Evolutionary conservation across 1,284 basidiomycete genomes (phyloP).

Genomic region (Microbotryum scabiosae): DNA sequence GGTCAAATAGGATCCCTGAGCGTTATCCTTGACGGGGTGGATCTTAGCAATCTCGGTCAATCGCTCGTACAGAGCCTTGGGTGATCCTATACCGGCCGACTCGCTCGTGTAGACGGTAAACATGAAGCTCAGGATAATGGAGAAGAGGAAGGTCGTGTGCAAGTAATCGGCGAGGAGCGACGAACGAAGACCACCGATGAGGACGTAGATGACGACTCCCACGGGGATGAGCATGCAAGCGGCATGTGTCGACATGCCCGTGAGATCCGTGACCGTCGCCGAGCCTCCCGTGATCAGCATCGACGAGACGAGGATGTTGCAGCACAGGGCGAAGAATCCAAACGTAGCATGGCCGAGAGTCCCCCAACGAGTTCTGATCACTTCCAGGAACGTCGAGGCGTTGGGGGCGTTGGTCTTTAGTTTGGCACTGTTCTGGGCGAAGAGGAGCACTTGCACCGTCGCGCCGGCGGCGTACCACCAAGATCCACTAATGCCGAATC

Average conservation of each 20-base stretch:
- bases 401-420: conserved; percentile 54
- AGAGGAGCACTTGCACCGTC: conserved; percentile 50
- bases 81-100: conserved; percentile 50
- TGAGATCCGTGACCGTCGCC: conserved; percentile 67
- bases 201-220: conserved; percentile 45
- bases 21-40: conserved; percentile 52
- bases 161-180: conserved; percentile 52
- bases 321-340: conserved; percentile 66
- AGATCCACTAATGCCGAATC: conserved; percentile 47
- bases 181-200: conserved; percentile 44
- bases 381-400: conserved; percentile 53
- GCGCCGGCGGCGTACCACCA: conserved; percentile 56
- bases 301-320: conserved; percentile 59
- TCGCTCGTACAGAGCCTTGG: conserved; percentile 33
- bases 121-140: conserved; percentile 61
- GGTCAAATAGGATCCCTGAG: conserved; percentile 57
- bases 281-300: conserved; percentile 51
- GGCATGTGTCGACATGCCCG: conserved; percentile 72
- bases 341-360: conserved; percentile 62
- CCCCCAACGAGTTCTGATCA: conserved; percentile 64
- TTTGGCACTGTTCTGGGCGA: conserved; percentile 45
- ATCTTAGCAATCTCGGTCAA: conserved; percentile 40
- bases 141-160: conserved; percentile 70
- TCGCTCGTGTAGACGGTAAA: conserved; percentile 62
- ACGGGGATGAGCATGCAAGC: conserved; percentile 67